Evolutionary conservation across 805 yeast genomes (phyloP).

Genomic region (Candida incommunis): DNA sequence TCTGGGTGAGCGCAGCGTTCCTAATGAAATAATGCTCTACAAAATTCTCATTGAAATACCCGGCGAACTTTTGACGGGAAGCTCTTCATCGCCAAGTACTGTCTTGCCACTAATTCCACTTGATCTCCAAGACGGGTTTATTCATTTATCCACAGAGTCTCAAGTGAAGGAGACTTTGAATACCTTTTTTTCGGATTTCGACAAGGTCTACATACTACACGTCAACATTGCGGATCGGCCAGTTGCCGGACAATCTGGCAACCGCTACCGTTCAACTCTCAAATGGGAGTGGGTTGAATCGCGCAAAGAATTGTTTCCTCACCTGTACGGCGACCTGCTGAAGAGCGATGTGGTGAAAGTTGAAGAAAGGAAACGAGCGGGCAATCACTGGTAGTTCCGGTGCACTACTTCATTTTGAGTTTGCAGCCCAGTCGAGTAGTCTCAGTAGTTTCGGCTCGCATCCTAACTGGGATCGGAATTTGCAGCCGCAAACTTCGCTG

Average conservation of each 20-base stretch:
- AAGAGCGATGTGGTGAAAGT: slow-evolving; percentile 12
- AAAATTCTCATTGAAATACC: slow-evolving; percentile 13
- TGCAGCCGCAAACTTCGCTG: too few species aligned
- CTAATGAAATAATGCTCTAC: slow-evolving; percentile 15
- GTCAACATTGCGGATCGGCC: slow-evolving; percentile 11
- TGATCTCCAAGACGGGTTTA: slow-evolving; percentile 16
- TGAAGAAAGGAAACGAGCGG: neutral
- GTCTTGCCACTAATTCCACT: slow-evolving; percentile 13
- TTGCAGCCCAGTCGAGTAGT: too few species aligned
- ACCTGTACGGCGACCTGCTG: slow-evolving; percentile 14
- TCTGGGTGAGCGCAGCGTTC: too few species aligned
- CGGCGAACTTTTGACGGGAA: slow-evolving; percentile 13
- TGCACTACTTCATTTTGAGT: too few species aligned
- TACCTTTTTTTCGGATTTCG: slow-evolving; percentile 8
- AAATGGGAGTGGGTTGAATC: slow-evolving; percentile 16
- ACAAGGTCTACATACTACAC: slow-evolving; percentile 10
- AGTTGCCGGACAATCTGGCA: slow-evolving; percentile 13
- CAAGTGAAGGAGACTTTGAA: slow-evolving; percentile 14
- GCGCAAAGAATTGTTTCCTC: slow-evolving; percentile 12
- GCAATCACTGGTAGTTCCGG: neutral
- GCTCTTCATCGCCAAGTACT: slow-evolving; percentile 8
- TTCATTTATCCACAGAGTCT: slow-evolving; percentile 14
- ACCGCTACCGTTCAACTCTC: slow-evolving; percentile 10
- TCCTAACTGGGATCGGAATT: too few species aligned
- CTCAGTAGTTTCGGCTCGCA: too few species aligned